Percentiles rank a stretch among this genome's conserved stretches.
Evolutionary conservation across 129 eudicot genomes (phyloP).

Genomic region (Lactuca saligna): DNA sequence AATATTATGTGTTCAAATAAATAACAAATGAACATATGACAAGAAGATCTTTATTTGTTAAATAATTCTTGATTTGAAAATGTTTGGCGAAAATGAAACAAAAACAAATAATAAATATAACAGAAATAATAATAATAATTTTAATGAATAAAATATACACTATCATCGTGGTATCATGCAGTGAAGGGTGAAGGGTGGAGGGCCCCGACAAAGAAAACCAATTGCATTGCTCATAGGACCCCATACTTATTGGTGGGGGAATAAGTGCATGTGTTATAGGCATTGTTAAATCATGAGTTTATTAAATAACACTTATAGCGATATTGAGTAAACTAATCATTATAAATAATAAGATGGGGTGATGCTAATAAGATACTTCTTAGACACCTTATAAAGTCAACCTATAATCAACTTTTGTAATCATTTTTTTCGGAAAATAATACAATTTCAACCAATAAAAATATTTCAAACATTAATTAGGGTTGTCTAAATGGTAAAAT

Average conservation of each 20-base stretch:
- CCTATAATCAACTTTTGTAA: too few species aligned
- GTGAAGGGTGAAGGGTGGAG: slow-evolving; percentile 19
- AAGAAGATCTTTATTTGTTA: too few species aligned
- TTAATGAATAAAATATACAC: not conserved
- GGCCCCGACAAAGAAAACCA: slow-evolving; percentile 13
- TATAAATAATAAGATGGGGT: too few species aligned
- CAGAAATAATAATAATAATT: not conserved
- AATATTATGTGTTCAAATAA: too few species aligned
- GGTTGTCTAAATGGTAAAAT: too few species aligned
- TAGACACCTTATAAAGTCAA: too few species aligned
- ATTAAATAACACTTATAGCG: not conserved
- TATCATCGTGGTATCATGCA: not conserved
- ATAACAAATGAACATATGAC: too few species aligned
- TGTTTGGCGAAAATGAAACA: not conserved
- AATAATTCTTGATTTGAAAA: too few species aligned
- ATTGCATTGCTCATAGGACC: slow-evolving; percentile 8
- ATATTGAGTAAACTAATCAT: not conserved
- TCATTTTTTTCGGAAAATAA: too few species aligned
- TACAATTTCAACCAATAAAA: too few species aligned
- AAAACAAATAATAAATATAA: not conserved
- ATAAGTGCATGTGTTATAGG: slow-evolving; percentile 18
- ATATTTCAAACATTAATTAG: too few species aligned
- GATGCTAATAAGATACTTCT: too few species aligned
- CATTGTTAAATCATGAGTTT: not conserved
- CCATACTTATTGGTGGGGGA: slow-evolving; percentile 1